Base-by-base conservation (phyloP, 1,284 basidiomycete species). In the Sporisorium iseilematis-ciliati region DNA sequence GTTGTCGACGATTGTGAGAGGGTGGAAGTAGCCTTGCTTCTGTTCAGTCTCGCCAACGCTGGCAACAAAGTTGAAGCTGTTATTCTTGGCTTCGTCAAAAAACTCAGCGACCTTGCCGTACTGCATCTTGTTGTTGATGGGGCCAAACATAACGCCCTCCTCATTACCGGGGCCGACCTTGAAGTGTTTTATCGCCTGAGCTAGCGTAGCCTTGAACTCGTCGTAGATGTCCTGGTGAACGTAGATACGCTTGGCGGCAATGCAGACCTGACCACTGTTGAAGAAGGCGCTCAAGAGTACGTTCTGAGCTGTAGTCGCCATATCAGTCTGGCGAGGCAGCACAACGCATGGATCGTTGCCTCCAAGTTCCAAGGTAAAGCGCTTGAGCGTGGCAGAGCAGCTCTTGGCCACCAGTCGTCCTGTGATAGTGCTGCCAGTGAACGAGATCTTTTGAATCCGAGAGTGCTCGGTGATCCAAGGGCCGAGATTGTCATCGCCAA, bases 191-290 rank as follows among this genome's bases (percentile, higher is more conserved):
- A 57, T 45, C 12, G 56, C 54, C 33, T 64, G 40, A 5, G 52
- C 64, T 8, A 68, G 25, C 1, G 63, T 61, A 2, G 49, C 51
- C 33, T 59, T 57, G 63, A 78, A 77, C 26, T 77, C 54, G 41
- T 78, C 77, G 58, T 77, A 78, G 61, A 78, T 77, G 33, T 58
- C 52, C 25, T 78, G 70, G 64, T 78, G 74, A 11, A 78, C 65
- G 57, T 74, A 78, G 55, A 78, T 59, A 4, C 77, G 66, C 64
- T 73, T 73, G 25, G 63, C 51, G 18, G 74, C 59, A 38, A 60
- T 60, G 56, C 76, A 78, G 41, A 69, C 57, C 70, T 78, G 76
- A 20, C 65, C 76, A 7, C 45, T 49, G 66, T 78, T 78, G 57
- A 65, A 62, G 46, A 68, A 57, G 23, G 74, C 69, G 46, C 40